Base-by-base conservation (phyloP, 2,329 filamentous ascomycete genomes). In the Trichoderma pleuroti region DNA sequence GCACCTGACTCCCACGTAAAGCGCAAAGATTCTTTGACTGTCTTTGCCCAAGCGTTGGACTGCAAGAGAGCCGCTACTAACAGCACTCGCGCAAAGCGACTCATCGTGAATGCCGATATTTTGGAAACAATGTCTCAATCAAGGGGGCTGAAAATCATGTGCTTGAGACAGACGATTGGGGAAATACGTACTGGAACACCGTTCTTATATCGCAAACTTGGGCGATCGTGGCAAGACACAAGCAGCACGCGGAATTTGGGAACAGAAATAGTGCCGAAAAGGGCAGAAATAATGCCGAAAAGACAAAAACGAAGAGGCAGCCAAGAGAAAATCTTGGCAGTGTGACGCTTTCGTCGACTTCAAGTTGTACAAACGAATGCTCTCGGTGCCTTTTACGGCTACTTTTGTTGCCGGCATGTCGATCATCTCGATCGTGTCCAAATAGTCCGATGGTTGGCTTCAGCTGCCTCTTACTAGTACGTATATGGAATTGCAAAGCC, bases 1-100 rank as follows among this genome's bases (percentile, higher is more conserved):
- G 70, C 63, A 7, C 72, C 72, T 3, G 63, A 39, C 30, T 73
- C 72, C 72, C 72, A 73, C 18, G 72, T 72, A n/a, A 66, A 56
- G 32, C 63, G 63, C 63, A 66, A 3, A 56, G 63, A 42, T 4
- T 66, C 63, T 39, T 39, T 34, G n/a, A 66, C 63, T 21, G 32
- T 66, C 42, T 56, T 66, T 42, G 63, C 63, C 32, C 63, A 56
- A 18, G 21, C 32, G 24, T 28, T 28, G n/a, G 63, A 28, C 30
- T 56, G 52, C 32, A 56, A 39, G 26, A 56, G 49, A 36, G 32
- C 21, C 6, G 63, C 63, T 26, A 57, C 24, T 14, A 66, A 32
- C 32, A 66, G 32, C 21, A 66, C 21, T 5, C 49, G 28, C 49
- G 24, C 10, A 32, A 66, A 56, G 24, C 63, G 63, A 39, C 49